Evolutionary conservation across 495 filamentous ascomycete genomes (phyloP), one percentile per base, ranked within the genome.

Genomic region (Chaetomium tenue): DNA sequence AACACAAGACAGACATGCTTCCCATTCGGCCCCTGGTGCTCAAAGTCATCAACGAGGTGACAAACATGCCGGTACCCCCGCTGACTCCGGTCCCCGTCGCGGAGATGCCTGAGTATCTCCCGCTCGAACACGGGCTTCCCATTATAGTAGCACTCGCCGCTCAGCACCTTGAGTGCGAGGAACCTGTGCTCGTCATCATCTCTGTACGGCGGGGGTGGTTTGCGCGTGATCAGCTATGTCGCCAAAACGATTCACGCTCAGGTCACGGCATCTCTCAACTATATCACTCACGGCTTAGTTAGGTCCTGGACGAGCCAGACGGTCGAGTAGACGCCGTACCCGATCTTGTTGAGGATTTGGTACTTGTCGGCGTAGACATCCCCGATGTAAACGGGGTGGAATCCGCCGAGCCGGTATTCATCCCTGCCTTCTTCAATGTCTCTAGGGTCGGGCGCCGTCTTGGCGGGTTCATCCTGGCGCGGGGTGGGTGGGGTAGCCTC

Each of bases 381-480:
- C 13, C 79, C 81, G 39, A 81, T 71, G 57, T 71, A 72, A 26
- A 79, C 80, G 8, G 80, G 81, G 68, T 82, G 79, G 39, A 76
- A 78, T 57, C 75, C 76, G 40, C 78, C 77, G 9, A 60, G 63
- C 18, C 56, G 26, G 66, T 79, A 79, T 3, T 42, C 44, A 26
- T 51, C 58, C 23, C 18, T 39, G 58, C 58, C 42, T 23, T 60
- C 44, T 48, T 60, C 58, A 13, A 60, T 51, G n/a, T 60, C 58
- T 1, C 58, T 44, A 0, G 56, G 40, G 13, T 58, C 40, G 2
- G 56, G 23, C 39, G 28, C 13, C 25, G 40, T 37, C 33, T 6
- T 12, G 33, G 33, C 33, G 0, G n/a, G 4, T 16, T 20, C 52
- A 18, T 55, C 28, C 30, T 33, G 30, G 28, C 8, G 2, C 16